phyloP scores from a whole-genome alignment of 345 rosid species.

The Populus alba region DNA sequence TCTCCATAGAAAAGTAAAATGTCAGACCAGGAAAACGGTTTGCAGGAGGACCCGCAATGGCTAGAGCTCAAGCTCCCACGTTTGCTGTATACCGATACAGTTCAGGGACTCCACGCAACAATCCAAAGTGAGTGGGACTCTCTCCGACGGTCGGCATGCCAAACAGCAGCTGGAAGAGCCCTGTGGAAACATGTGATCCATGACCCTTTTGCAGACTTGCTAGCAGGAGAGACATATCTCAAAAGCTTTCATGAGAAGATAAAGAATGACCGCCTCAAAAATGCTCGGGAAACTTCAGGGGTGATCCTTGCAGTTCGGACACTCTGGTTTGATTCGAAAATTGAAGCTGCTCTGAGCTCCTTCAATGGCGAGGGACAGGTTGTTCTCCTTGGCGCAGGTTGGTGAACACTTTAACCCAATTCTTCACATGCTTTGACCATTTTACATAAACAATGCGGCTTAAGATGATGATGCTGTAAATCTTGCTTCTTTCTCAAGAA shows the following conservation, averaged over 20 bases:
- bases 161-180: slow-evolving; percentile 91
- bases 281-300: slow-evolving; percentile 77
- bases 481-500: neutral
- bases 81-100: slow-evolving; percentile 36
- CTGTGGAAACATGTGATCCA: slow-evolving; percentile 77
- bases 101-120: slow-evolving; percentile 55
- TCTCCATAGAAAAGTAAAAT: slow-evolving; percentile 20
- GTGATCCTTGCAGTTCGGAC: slow-evolving; percentile 83
- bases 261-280: slow-evolving; percentile 55
- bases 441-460: neutral
- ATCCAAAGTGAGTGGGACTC: slow-evolving; percentile 69
- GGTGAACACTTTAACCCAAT: slow-evolving; percentile 8
- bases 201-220: slow-evolving; percentile 74
- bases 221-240: slow-evolving; percentile 79
- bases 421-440: slow-evolving; percentile 5
- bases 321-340: slow-evolving; percentile 82
- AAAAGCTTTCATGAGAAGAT: slow-evolving; percentile 73
- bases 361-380: slow-evolving; percentile 54
- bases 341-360: slow-evolving; percentile 69
- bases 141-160: slow-evolving; percentile 71
- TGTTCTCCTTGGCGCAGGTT: slow-evolving; percentile 96
- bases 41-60: slow-evolving; percentile 40
- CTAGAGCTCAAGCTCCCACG: slow-evolving; percentile 60
- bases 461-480: neutral
- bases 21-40: slow-evolving; percentile 43